Percentiles rank a stretch among this genome's conserved stretches.
phyloP scores from a whole-genome alignment of 169 alveolate genomes.

The Eimeria zaria region DNA sequence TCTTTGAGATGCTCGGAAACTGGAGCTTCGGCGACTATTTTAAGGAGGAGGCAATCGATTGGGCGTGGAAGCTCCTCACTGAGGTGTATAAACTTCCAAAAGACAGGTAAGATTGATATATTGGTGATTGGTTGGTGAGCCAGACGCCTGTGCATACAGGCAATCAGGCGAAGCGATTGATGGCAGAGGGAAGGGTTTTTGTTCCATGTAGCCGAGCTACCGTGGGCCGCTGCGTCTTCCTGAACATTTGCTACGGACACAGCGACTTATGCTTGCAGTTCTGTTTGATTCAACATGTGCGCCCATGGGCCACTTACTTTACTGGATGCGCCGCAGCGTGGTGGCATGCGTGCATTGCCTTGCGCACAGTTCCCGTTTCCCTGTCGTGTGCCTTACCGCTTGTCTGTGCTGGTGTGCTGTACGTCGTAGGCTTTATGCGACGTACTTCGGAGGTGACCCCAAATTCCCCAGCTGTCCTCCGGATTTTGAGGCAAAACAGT shows the following conservation, averaged over 20 bases:
- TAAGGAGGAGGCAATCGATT: slow-evolving; percentile 96
- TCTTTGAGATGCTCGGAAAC: slow-evolving; percentile 98
- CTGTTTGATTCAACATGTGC: not conserved
- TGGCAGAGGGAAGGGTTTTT: not conserved
- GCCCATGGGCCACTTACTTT: not conserved
- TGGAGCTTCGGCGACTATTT: slow-evolving; percentile 98
- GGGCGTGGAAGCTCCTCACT: slow-evolving; percentile 97
- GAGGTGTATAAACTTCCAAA: slow-evolving; percentile 93
- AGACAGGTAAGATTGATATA: slow-evolving; percentile 81
- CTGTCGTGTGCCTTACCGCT: not conserved
- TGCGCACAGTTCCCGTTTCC: not conserved
- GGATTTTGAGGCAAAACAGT: slow-evolving; percentile 93
- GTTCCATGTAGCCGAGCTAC: not conserved
- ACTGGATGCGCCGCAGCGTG: not conserved
- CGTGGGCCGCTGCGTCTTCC: not conserved
- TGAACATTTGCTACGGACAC: not conserved
- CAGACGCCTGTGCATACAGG: not conserved
- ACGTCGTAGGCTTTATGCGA: slow-evolving; percentile 92
- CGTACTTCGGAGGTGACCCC: slow-evolving; percentile 98
- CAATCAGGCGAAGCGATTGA: too few relatives aligned
- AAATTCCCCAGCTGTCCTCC: slow-evolving; percentile 93
- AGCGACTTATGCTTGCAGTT: not conserved
- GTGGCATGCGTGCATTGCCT: not conserved
- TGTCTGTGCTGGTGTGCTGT: not conserved
- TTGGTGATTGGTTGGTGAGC: not conserved